Evolutionary conservation across 2,329 filamentous ascomycete genomes (phyloP).

Genomic region (Fusarium sulawesiense): DNA sequence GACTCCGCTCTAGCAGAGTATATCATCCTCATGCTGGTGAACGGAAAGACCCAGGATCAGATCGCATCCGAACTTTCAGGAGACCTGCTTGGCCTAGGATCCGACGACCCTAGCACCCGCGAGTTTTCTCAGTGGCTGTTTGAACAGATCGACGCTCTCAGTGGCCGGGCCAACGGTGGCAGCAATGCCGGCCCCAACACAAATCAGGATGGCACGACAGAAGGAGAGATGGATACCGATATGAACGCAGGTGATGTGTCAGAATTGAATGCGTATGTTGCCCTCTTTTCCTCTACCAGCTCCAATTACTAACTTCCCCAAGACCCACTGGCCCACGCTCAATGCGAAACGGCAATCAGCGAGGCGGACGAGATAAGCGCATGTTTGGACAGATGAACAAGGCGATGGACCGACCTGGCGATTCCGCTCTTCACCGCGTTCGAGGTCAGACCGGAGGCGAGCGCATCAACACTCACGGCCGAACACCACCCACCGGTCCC

Average conservation of each 20-base stretch:
- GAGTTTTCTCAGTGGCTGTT: conserved; percentile 96
- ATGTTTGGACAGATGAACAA: conserved; percentile 88
- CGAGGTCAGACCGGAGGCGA: conserved; percentile 78
- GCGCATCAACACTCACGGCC: conserved; percentile 81
- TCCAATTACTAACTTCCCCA: conserved; percentile 54
- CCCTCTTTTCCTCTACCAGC: neutral
- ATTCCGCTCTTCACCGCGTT: conserved; percentile 83
- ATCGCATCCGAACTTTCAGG: conserved; percentile 88
- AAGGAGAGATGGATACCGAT: conserved; percentile 72
- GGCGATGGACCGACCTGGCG: conserved; percentile 80
- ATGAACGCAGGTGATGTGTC: conserved; percentile 71
- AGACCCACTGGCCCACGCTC: conserved; percentile 95
- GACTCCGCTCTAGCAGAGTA: conserved; percentile 93
- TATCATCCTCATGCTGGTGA: conserved; percentile 96
- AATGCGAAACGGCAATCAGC: conserved; percentile 78
- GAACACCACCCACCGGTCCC: conserved; percentile 78
- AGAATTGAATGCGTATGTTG: conserved; percentile 69
- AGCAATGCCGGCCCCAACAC: conserved; percentile 48
- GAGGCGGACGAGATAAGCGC: conserved; percentile 77
- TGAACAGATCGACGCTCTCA: conserved; percentile 78
- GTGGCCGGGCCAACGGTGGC: conserved; percentile 69
- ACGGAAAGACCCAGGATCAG: conserved; percentile 91
- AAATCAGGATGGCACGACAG: conserved; percentile 50
- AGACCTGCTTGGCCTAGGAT: conserved; percentile 83
- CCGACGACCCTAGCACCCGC: conserved; percentile 83